These are phyloP conservation scores for Trebouxia gelatinosa DNA, from an alignment of 163 green algal genomes.

Conservation along the genomic window DNA sequence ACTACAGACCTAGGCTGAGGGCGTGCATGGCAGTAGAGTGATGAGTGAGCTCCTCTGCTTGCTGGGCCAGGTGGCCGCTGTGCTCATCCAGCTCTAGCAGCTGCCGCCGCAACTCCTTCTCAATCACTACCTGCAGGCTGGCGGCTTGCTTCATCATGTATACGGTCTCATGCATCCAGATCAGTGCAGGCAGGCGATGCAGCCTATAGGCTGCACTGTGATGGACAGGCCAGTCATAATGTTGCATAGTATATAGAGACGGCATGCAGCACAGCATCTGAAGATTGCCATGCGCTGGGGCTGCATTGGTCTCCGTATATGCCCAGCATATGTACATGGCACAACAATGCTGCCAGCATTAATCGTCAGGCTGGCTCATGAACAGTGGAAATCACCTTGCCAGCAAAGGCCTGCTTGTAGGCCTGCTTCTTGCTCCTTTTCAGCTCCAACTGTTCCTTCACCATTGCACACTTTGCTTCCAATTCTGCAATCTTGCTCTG, in stretches of 20 bases:
- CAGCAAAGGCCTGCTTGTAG: constrained; percentile 4
- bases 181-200: no score
- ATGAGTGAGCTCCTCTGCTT: neutral
- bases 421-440: constrained; percentile 5
- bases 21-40: constrained; percentile 16
- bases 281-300: no score
- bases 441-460: neutral
- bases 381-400: constrained; percentile 14
- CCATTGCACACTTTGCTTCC: neutral
- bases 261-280: no score
- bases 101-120: constrained; percentile 20
- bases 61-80: constrained; percentile 7
- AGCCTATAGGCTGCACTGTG: no score
- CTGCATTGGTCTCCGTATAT: no score
- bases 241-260: no score
- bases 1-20: neutral
- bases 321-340: no score
- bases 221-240: no score
- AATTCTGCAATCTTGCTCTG: constrained; percentile 15
- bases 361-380: no score
- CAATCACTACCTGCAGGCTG: constrained; percentile 20
- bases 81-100: constrained; percentile 20
- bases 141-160: no score
- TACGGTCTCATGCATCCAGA: no score
- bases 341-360: no score